phyloP scores from a whole-genome alignment of 805 yeast genomes.

The Lachancea cidri region DNA sequence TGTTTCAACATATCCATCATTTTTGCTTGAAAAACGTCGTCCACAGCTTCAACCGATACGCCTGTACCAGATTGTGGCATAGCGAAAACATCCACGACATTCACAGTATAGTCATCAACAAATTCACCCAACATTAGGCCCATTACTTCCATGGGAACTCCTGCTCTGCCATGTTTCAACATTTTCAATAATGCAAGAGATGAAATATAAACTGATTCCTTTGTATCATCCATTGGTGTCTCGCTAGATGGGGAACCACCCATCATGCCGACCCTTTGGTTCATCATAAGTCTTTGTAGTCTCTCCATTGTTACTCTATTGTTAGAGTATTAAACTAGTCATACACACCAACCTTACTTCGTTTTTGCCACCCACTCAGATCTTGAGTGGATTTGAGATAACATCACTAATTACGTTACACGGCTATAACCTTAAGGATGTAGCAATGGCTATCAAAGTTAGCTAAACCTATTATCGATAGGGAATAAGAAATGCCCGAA shows the following conservation, averaged over 20 bases:
- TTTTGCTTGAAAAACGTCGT: conserved; percentile 95
- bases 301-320: conserved; percentile 39
- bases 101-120: conserved; percentile 94
- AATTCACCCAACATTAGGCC: conserved; percentile 98
- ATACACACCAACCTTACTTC: background rate
- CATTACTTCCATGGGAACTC: conserved; percentile 88
- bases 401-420: too few relatives aligned
- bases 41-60: conserved; percentile 98
- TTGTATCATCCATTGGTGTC: conserved; percentile 84
- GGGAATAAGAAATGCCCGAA: background rate
- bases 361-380: background rate
- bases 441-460: too few relatives aligned
- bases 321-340: too few relatives aligned
- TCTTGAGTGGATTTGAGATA: too few relatives aligned
- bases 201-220: conserved; percentile 94
- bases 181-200: conserved; percentile 91
- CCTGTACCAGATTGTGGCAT: conserved; percentile 99
- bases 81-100: conserved; percentile 96
- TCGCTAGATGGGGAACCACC: conserved; percentile 56
- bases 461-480: background rate
- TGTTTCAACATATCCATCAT: conserved; percentile 99
- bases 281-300: conserved; percentile 39
- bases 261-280: conserved; percentile 36
- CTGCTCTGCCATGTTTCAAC: conserved; percentile 96
- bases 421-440: too few relatives aligned